phyloP scores from a whole-genome alignment of 176 grass and related monocot species.

The Juncus inflexus region DNA sequence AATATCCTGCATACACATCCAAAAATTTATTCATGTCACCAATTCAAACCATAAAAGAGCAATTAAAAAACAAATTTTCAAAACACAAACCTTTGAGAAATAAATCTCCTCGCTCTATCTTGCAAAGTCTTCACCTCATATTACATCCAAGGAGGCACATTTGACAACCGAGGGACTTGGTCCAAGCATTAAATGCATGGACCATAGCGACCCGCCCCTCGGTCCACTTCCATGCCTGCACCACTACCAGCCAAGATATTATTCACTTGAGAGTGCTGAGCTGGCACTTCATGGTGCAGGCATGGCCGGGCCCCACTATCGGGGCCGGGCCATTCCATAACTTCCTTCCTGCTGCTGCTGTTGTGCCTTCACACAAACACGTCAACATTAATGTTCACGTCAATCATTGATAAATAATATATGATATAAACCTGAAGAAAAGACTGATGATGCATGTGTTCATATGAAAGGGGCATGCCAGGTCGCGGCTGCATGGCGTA shows the following conservation, averaged over 20 bases:
- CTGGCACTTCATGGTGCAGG: slow-evolving; percentile 53
- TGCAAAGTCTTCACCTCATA: no score
- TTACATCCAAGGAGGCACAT: no score
- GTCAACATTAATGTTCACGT: background rate
- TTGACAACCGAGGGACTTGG: slow-evolving; percentile 2
- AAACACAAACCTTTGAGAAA: no score
- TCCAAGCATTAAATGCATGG: slow-evolving; percentile 14
- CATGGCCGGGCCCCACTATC: slow-evolving; percentile 89
- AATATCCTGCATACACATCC: no score
- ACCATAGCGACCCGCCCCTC: background rate
- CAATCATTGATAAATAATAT: background rate
- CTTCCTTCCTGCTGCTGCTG: slow-evolving; percentile 68
- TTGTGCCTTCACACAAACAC: slow-evolving; percentile 42
- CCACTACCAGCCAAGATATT: slow-evolving; percentile 25
- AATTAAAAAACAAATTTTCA: no score
- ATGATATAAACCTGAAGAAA: slow-evolving; percentile 17
- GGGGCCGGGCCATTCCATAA: slow-evolving; percentile 95
- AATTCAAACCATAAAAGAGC: no score
- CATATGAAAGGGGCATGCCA: slow-evolving; percentile 17
- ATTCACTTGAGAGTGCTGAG: slow-evolving; percentile 7
- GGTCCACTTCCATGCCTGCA: slow-evolving; percentile 25
- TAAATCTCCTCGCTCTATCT: no score
- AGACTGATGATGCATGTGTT: slow-evolving; percentile 13
- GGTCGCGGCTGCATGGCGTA: slow-evolving; percentile 17
- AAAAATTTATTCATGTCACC: no score